Evolutionary conservation across 768 basidiomycete species (phyloP), one percentile per base, ranked within the genome.

Genomic region (Naganishia randhawae): DNA sequence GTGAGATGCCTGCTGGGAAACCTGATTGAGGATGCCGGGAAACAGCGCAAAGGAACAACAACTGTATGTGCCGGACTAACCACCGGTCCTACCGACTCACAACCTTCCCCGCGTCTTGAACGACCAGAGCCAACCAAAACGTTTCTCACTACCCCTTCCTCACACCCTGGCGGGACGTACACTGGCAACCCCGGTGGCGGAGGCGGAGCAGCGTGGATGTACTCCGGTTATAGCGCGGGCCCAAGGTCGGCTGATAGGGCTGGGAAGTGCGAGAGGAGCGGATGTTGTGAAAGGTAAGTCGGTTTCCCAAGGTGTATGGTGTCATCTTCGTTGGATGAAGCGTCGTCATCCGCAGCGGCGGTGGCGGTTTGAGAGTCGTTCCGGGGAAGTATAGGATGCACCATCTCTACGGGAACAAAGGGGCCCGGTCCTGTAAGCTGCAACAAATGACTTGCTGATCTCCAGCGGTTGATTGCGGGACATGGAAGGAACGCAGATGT

Each of bases 381-480:
- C 85, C 25, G 85, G 85, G 13, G 83, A 81, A 32, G 90, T 86
- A 79, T 98, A 98, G 75, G 93, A 89, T 37, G 80, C 78, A 16
- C 95, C 95, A 19, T 95, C 81, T 98, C 95, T 7, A 98, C 87
- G 6, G 95, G 96, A 0, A 98, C 89, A 5, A 91, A 80, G 25
- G 96, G 84, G 1, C 89, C 93, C 50, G 85, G 85, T 16, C 96
- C 96, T 1, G 89, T 85, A 0, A 87, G 81, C 4, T 82, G 81
- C 16, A 83, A 83, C 0, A 99, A 84, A 76, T 99, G 97, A 2
- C 81, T 77, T 6, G 83, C 80, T 19, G 86, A 88, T 13, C 78
- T 71, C 95, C 95, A 98, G 4, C 86, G 84, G 65, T 85, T 82
- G 70, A 91, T 71, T 0, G 95, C 95, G 6, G 91, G 89, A 93